Conservation (phyloP, 805 yeast genomes). For the Wickerhamomyces hampshirensis region DNA sequence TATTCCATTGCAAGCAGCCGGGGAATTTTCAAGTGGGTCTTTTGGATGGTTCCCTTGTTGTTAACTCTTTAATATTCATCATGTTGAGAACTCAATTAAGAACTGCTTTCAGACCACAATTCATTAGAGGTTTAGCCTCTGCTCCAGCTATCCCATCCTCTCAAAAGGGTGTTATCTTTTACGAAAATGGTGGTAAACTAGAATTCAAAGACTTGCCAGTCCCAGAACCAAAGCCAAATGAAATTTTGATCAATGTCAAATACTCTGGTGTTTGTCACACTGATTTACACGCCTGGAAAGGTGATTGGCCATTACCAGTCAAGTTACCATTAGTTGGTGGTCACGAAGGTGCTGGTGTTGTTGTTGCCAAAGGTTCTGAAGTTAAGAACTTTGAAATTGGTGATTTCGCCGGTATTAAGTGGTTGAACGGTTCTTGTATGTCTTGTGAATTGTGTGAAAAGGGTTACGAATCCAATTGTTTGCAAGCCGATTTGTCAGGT, state of each 20-base stretch:
- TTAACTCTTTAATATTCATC: background rate
- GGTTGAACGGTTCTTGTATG: constrained; percentile 77
- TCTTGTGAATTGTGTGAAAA: constrained; percentile 70
- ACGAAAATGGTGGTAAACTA: constrained; percentile 59
- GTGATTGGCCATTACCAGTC: constrained; percentile 83
- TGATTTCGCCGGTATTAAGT: constrained; percentile 78
- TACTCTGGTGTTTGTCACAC: constrained; percentile 94
- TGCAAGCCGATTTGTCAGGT: constrained; percentile 70
- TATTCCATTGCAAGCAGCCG: too few relatives aligned
- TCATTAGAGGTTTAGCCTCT: constrained; percentile 22
- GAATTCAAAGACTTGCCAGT: constrained; percentile 72
- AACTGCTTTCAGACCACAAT: constrained; percentile 9
- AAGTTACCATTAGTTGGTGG: constrained; percentile 81
- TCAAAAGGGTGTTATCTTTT: constrained; percentile 70
- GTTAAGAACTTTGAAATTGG: constrained; percentile 73
- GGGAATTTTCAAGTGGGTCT: background rate
- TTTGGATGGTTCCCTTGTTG: background rate
- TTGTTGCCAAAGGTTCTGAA: constrained; percentile 67
- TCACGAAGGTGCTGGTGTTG: constrained; percentile 87
- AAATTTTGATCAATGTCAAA: constrained; percentile 74
- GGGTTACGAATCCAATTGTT: constrained; percentile 68
- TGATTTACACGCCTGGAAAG: constrained; percentile 90
- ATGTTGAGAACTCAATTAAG: constrained; percentile 24
- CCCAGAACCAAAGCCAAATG: constrained; percentile 72
- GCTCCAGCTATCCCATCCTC: constrained; percentile 47